Conservation (phyloP, 768 basidiomycete species). For the Tricholoma furcatifolium region DNA sequence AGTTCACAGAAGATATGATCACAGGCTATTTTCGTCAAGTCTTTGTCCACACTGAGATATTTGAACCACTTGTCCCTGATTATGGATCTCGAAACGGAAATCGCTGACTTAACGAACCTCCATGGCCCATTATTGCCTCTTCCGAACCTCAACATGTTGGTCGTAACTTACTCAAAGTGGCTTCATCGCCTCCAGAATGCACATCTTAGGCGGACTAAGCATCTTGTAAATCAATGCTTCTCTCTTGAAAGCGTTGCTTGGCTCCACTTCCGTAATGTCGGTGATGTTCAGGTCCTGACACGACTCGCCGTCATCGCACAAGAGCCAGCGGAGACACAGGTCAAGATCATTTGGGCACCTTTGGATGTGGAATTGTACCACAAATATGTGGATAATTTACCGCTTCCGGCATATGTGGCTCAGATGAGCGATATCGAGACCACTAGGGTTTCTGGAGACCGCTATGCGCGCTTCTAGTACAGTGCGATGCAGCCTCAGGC, state of each 20-base stretch:
- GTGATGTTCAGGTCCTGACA: slow-evolving; percentile 1
- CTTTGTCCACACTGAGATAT: not conserved
- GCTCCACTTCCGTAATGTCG: slow-evolving; percentile 1
- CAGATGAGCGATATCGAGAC: not conserved
- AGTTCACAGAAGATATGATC: too few relatives aligned
- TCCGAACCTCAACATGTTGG: not conserved
- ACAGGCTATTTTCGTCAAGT: not conserved
- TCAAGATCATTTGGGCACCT: not conserved
- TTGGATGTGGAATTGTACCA: not conserved
- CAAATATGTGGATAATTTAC: not conserved
- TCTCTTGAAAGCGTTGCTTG: slow-evolving; percentile 1
- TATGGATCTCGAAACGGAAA: not conserved
- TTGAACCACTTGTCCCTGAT: slow-evolving; percentile 3
- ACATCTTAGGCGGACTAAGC: not conserved
- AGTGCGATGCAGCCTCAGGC: not conserved
- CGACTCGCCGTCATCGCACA: not conserved
- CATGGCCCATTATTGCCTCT: not conserved
- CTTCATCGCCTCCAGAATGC: not conserved
- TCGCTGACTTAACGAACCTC: not conserved
- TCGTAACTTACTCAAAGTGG: not conserved
- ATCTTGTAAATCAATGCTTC: not conserved
- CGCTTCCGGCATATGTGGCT: not conserved
- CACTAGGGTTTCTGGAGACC: not conserved
- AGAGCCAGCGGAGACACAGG: not conserved
- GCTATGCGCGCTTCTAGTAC: not conserved